These are phyloP conservation scores for Trametes sp. DNA, from an alignment of 1,284 basidiomycete genomes.

Conservation along the genomic window DNA sequence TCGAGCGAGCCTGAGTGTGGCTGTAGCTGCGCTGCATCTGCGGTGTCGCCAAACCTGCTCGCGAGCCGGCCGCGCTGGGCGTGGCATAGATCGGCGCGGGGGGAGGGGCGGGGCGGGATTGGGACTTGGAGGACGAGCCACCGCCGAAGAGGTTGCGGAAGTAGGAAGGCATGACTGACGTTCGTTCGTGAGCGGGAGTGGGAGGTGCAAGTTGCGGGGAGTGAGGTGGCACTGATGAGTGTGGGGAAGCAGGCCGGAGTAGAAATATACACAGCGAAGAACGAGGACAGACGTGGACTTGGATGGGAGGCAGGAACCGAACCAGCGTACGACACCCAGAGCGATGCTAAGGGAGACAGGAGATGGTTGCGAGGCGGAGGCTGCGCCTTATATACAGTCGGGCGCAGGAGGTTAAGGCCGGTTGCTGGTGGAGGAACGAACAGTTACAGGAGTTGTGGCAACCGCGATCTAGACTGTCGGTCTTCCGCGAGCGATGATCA, in stretches of 20 bases:
- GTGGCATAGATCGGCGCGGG: slow-evolving; percentile 36
- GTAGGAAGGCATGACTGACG: slow-evolving; percentile 46
- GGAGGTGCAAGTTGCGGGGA: slow-evolving; percentile 9
- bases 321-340: slow-evolving; percentile 22
- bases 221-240: slow-evolving; percentile 25
- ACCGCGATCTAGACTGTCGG: slow-evolving; percentile 34
- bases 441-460: slow-evolving; percentile 22
- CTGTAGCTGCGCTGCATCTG: slow-evolving; percentile 42
- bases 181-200: slow-evolving; percentile 11
- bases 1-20: slow-evolving; percentile 38
- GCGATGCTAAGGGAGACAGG: slow-evolving; percentile 29
- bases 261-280: slow-evolving; percentile 30
- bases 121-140: slow-evolving; percentile 33
- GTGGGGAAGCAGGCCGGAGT: slow-evolving; percentile 11
- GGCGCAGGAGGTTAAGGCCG: slow-evolving; percentile 17
- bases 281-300: slow-evolving; percentile 19
- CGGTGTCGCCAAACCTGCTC: slow-evolving; percentile 25
- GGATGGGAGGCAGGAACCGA: slow-evolving; percentile 16
- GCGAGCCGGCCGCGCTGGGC: slow-evolving; percentile 32
- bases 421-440: slow-evolving; percentile 17
- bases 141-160: slow-evolving; percentile 48
- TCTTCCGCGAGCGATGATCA: slow-evolving; percentile 33
- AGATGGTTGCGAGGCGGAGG: slow-evolving; percentile 25
- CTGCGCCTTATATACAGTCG: slow-evolving; percentile 25
- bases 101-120: slow-evolving; percentile 41